phyloP scores from a whole-genome alignment of 2,329 filamentous ascomycete species.

The Neospermospora avenae region DNA sequence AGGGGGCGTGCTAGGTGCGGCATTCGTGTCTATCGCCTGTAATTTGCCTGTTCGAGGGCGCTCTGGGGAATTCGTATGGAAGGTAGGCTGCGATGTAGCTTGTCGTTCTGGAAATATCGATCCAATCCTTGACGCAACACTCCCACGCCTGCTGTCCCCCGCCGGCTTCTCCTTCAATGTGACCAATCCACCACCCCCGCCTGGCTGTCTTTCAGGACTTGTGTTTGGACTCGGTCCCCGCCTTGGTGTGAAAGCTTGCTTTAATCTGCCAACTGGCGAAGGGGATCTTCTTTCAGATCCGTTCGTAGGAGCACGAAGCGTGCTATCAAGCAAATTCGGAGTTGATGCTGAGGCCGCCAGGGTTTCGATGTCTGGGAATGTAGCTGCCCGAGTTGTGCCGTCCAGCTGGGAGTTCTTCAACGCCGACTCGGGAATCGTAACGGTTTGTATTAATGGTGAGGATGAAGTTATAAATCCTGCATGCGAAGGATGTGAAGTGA shows the following conservation, averaged over 20 bases:
- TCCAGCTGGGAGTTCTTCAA: constrained; percentile 36
- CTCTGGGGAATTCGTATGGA: constrained; percentile 29
- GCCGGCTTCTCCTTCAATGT: constrained; percentile 22
- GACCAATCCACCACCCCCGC: constrained; percentile 17
- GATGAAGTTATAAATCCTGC: constrained; percentile 66
- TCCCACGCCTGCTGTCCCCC: constrained; percentile 28
- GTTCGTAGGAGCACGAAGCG: constrained; percentile 42
- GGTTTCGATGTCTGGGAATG: constrained; percentile 33
- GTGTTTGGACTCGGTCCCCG: constrained; percentile 41
- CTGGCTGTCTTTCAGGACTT: constrained; percentile 42
- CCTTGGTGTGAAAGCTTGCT: constrained; percentile 61
- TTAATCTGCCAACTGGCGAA: constrained; percentile 69
- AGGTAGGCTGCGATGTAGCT: constrained; percentile 15
- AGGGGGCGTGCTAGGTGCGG: constrained; percentile 32
- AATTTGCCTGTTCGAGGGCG: constrained; percentile 28
- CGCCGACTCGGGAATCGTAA: constrained; percentile 43
- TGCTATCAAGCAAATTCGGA: constrained; percentile 35
- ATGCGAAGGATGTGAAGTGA: constrained; percentile 61
- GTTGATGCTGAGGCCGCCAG: constrained; percentile 33
- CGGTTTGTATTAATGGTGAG: constrained; percentile 62
- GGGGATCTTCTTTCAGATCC: constrained; percentile 54
- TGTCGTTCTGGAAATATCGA: constrained; percentile 33
- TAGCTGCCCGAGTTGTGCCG: constrained; percentile 38
- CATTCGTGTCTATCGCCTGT: constrained; percentile 30
- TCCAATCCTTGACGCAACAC: constrained; percentile 30